Conservation (phyloP, 2,329 filamentous ascomycete genomes). For the Exophiala lecanii-corni region DNA sequence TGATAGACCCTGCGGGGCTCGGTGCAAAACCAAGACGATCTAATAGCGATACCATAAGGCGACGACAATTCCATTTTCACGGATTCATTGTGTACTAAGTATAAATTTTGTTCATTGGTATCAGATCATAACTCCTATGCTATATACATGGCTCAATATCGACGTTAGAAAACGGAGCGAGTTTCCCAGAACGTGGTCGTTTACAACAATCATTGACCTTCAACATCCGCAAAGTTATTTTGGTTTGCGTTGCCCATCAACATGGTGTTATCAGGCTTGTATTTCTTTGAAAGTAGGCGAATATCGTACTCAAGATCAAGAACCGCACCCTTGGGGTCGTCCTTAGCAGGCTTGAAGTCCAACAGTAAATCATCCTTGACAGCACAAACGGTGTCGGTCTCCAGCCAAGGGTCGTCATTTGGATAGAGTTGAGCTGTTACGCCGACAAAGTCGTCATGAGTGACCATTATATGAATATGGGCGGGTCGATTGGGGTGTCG, state of each 20-base stretch:
- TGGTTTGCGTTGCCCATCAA: conserved; percentile 5
- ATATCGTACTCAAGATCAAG: conserved; percentile 62
- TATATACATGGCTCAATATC: neutral
- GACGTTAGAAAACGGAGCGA: too few species aligned
- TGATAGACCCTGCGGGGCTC: too few species aligned
- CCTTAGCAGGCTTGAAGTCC: conserved; percentile 51
- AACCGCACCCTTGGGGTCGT: conserved; percentile 46
- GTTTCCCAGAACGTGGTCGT: too few species aligned
- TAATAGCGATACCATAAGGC: too few species aligned
- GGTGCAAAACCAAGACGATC: too few species aligned
- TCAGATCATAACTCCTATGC: neutral
- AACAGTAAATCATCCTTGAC: conserved; percentile 59
- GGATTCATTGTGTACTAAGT: too few species aligned
- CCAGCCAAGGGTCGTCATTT: conserved; percentile 53
- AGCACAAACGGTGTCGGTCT: conserved; percentile 57
- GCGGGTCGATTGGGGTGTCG: conserved; percentile 58
- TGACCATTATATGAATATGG: conserved; percentile 57
- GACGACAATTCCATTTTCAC: too few species aligned
- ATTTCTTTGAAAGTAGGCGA: conserved; percentile 4
- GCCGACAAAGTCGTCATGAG: conserved; percentile 52
- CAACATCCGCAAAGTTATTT: neutral
- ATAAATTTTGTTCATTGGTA: neutral
- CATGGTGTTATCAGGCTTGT: conserved; percentile 4
- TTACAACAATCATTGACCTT: too few species aligned
- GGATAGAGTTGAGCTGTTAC: conserved; percentile 57